Percentiles rank a stretch among this genome's conserved stretches.
These are phyloP conservation scores for Triangularia setosa DNA, from an alignment of 2,329 filamentous ascomycete species.

Conservation along the genomic window DNA sequence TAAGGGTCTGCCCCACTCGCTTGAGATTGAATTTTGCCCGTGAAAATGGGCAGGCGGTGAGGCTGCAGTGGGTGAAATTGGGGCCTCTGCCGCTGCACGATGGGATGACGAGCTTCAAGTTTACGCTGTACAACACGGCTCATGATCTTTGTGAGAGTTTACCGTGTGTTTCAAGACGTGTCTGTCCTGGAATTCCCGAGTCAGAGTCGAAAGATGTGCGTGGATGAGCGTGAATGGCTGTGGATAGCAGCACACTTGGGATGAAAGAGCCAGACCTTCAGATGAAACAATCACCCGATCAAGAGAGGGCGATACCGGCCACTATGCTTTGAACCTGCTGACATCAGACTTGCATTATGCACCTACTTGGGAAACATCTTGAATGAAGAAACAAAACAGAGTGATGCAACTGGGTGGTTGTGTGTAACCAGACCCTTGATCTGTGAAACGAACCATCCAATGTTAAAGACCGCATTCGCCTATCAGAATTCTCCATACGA, in stretches of 20 bases:
- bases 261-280: not conserved
- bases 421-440: conserved; percentile 2
- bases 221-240: not conserved
- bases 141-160: not conserved
- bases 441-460: conserved; percentile 4
- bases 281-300: not conserved
- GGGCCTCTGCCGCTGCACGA: not conserved
- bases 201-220: not conserved
- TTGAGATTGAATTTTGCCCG: conserved; percentile 11
- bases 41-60: conserved; percentile 13
- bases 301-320: not conserved
- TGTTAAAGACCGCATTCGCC: not conserved
- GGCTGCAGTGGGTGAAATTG: not conserved
- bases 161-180: not conserved
- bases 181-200: not conserved
- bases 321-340: not conserved
- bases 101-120: not conserved
- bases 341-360: not conserved
- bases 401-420: not conserved
- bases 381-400: not conserved
- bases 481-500: conserved; percentile 1
- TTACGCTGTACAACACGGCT: not conserved
- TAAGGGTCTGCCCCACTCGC: conserved; percentile 5
- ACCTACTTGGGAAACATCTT: not conserved
- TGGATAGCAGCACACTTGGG: not conserved